A percentile compares a stretch with the other conserved stretches of the same genome.
These are phyloP conservation scores for Botrytis fabae DNA, from an alignment of 2,329 filamentous ascomycete genomes.

Conservation along the genomic window DNA sequence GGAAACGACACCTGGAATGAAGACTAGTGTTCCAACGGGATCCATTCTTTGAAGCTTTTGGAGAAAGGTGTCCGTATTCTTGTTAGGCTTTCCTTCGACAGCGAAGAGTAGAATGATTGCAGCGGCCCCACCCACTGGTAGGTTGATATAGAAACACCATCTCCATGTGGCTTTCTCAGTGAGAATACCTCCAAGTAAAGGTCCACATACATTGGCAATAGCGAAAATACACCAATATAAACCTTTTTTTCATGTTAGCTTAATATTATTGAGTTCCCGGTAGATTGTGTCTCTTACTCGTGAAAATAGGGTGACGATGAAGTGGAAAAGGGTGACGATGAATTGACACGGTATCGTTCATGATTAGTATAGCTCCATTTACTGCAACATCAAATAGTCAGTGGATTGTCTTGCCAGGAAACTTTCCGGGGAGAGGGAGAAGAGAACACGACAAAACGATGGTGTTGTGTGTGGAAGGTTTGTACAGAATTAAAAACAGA, in stretches of 20 bases:
- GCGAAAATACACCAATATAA: constrained; percentile 50
- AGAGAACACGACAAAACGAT: neutral
- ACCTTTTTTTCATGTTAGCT: neutral
- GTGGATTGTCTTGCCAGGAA: neutral
- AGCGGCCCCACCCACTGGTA: constrained; percentile 18
- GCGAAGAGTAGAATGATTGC: constrained; percentile 16
- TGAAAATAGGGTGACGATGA: constrained; percentile 22
- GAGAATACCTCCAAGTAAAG: constrained; percentile 40
- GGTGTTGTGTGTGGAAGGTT: neutral
- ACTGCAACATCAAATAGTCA: neutral
- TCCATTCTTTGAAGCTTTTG: constrained; percentile 34
- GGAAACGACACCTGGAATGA: constrained; percentile 40
- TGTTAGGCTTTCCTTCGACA: neutral
- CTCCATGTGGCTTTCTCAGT: constrained; percentile 44
- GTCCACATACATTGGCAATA: constrained; percentile 30
- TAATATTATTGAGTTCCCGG: rapidly evolving
- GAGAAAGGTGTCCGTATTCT: neutral
- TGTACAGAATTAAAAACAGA: neutral
- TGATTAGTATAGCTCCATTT: constrained; percentile 35
- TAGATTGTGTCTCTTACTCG: neutral
- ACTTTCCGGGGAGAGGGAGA: neutral
- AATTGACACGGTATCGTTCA: constrained; percentile 26
- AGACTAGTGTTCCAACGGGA: constrained; percentile 41
- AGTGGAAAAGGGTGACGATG: constrained; percentile 22
- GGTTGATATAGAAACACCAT: constrained; percentile 35